Evolutionary conservation across 306 rosid genomes (phyloP), one percentile per base, ranked within the genome.

Genomic region (Urtica urens): DNA sequence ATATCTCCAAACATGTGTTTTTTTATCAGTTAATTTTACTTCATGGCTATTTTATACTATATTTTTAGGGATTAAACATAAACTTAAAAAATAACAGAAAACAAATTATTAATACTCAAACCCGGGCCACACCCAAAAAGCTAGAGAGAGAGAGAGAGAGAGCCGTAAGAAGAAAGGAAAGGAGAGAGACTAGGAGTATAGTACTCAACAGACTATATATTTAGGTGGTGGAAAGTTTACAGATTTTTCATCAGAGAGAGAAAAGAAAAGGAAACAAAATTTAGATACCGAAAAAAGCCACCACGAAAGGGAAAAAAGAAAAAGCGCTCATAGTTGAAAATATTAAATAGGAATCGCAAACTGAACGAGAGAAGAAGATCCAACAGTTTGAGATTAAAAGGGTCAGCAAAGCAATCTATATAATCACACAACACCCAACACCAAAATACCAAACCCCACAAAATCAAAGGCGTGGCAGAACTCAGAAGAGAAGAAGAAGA

Each of bases 91-190:
- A 9, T 21, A 55, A 25, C 23, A 58, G 11, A n/a, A 17, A 19
- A 12, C 17, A 38, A 21, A 55, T 10, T 3, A 47, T 16, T 57
- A 46, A 2, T 31, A 31, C 37, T 8, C 24, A 24, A 51, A 42
- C 52, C 53, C 38, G 41, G 28, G 41, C 58, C 72, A 54, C 62
- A 47, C 53, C 72, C 70, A 64, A 74, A 82, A 70, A 77, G 87
- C 74, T 62, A 67, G 63, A 64, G 72, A 54, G 60, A 68, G 56
- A 72, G 63, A 60, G 71, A 67, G 71, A 67, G 71, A 67, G 69
- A 69, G 81, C 72, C 90, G 86, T 86, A 75, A 68, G 86, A 74
- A 74, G 73, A 82, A 79, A 82, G 94, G 78, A 82, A 86, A 86
- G 81, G 50, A 55, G 53, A 39, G 53, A 39, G 53, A 69, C 53